phyloP scores from a whole-genome alignment of 2,329 filamentous ascomycete genomes.

The Ophiostoma piceae region DNA sequence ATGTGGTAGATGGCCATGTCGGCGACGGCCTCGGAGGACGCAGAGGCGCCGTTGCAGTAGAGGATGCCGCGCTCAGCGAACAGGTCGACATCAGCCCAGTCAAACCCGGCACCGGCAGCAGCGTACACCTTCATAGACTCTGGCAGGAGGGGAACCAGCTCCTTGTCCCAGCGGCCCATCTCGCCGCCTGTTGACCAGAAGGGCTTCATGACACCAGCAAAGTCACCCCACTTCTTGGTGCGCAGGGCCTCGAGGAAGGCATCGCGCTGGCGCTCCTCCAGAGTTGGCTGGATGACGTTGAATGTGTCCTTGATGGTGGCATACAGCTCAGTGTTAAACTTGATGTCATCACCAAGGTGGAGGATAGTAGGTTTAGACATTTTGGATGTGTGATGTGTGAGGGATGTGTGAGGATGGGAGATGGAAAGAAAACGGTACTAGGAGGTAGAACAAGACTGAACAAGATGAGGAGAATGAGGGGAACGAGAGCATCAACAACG shows the following conservation, averaged over 20 bases:
- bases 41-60: conserved; percentile 68
- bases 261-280: conserved; percentile 46
- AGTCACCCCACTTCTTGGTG: conserved; percentile 52
- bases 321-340: conserved; percentile 47
- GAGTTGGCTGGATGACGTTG: conserved; percentile 42
- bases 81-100: conserved; percentile 61
- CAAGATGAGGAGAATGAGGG: neutral
- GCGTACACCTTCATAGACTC: conserved; percentile 56
- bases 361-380: conserved; percentile 46
- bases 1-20: conserved; percentile 66
- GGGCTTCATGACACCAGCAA: conserved; percentile 38
- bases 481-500: neutral
- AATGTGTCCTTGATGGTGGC: conserved; percentile 41
- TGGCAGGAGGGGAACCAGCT: conserved; percentile 44
- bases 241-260: conserved; percentile 47
- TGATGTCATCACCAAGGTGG: conserved; percentile 63
- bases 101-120: conserved; percentile 60
- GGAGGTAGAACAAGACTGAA: neutral
- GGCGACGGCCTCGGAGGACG: conserved; percentile 66
- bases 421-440: neutral
- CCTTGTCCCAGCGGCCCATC: conserved; percentile 30
- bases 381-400: neutral
- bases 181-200: conserved; percentile 29
- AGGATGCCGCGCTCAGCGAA: conserved; percentile 57
- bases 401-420: neutral